phyloP scores from a whole-genome alignment of 1,139 yeast genomes.

The Meyerozyma elateridarum region DNA sequence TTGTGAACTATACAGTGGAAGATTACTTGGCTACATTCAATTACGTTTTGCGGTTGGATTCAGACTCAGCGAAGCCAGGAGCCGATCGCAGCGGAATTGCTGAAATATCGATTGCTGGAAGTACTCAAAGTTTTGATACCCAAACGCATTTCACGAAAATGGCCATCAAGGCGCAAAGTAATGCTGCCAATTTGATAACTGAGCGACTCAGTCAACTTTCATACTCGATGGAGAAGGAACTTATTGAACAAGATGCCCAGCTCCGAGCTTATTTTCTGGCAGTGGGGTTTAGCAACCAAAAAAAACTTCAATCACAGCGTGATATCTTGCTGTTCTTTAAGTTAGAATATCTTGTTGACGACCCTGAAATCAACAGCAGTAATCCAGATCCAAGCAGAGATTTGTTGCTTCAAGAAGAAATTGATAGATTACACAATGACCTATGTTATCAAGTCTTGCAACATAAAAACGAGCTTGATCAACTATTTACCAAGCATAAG shows the following conservation, averaged over 20 bases:
- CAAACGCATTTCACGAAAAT: slow-evolving; percentile 35
- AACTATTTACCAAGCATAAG: slow-evolving; percentile 15
- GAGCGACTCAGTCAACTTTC: slow-evolving; percentile 40
- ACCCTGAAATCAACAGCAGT: slow-evolving; percentile 6
- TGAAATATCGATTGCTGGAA: slow-evolving; percentile 7
- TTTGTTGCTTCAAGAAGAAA: slow-evolving; percentile 40
- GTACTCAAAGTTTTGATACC: slow-evolving; percentile 32
- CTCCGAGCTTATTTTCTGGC: slow-evolving; percentile 27
- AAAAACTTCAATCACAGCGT: slow-evolving; percentile 32
- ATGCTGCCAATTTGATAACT: slow-evolving; percentile 32
- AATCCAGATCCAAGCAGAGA: slow-evolving; percentile 25
- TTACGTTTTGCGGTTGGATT: slow-evolving; percentile 20
- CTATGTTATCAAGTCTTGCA: slow-evolving; percentile 35
- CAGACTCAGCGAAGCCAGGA: slow-evolving; percentile 1
- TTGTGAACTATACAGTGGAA: slow-evolving; percentile 68
- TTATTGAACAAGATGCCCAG: slow-evolving; percentile 34
- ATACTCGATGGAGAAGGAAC: slow-evolving; percentile 37
- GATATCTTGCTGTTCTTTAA: slow-evolving; percentile 32
- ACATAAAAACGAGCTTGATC: slow-evolving; percentile 27
- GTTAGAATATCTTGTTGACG: slow-evolving; percentile 33
- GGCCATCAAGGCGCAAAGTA: slow-evolving; percentile 33
- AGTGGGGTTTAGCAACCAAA: slow-evolving; percentile 21
- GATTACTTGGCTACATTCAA: slow-evolving; percentile 56
- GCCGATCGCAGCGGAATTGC: neutral
- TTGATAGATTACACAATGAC: slow-evolving; percentile 37